Percentiles rank a stretch among this genome's conserved stretches.
These are phyloP conservation scores for Pontederia crassipes DNA, from an alignment of 176 grass and related monocot genomes.

Conservation along the genomic window DNA sequence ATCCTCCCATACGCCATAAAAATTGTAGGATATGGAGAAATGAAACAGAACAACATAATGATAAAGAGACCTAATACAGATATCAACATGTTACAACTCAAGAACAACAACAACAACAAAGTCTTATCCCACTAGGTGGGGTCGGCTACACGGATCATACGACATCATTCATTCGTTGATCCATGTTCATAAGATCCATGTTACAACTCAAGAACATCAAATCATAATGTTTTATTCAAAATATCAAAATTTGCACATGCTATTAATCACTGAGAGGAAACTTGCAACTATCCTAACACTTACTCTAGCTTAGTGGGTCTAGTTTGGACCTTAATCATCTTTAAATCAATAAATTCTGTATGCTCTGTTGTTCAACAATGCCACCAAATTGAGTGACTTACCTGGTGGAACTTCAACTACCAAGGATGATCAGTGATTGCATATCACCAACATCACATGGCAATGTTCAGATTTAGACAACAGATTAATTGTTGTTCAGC, in stretches of 20 bases:
- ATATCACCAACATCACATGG: slow-evolving; percentile 82
- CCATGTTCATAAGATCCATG: slow-evolving; percentile 16
- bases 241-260: slow-evolving; percentile 30
- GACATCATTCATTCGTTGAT: too few relatives aligned
- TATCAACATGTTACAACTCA: neutral
- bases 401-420: slow-evolving; percentile 58
- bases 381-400: slow-evolving; percentile 8
- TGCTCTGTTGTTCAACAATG: slow-evolving; percentile 3
- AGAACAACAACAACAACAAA: slow-evolving; percentile 6
- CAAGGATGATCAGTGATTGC: slow-evolving; percentile 41
- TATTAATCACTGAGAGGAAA: slow-evolving; percentile 46
- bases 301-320: slow-evolving; percentile 57
- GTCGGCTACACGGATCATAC: too few relatives aligned
- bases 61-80: too few relatives aligned
- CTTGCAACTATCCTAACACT: slow-evolving; percentile 69
- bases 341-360: slow-evolving; percentile 23
- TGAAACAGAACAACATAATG: too few relatives aligned
- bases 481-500: slow-evolving; percentile 7
- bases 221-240: slow-evolving; percentile 37
- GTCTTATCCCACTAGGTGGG: neutral
- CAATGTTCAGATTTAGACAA: slow-evolving; percentile 87
- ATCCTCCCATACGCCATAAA: too few relatives aligned
- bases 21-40: too few relatives aligned
- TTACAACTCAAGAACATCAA: slow-evolving; percentile 33
- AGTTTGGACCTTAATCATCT: slow-evolving; percentile 67